Conservation (phyloP, 495 filamentous ascomycete species). For the Platismatia glauca region DNA sequence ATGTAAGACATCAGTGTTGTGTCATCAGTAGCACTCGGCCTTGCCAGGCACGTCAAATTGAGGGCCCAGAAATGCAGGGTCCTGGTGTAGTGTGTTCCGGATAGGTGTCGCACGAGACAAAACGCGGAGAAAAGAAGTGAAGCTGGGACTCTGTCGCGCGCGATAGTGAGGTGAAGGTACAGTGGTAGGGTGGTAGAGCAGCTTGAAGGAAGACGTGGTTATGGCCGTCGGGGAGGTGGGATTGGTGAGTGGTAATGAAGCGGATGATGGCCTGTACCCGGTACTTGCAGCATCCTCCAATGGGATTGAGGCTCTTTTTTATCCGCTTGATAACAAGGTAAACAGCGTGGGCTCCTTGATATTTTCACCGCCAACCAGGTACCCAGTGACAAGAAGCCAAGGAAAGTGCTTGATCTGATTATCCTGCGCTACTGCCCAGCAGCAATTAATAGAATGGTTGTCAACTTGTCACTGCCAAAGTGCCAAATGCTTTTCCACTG, state of each 20-base stretch:
- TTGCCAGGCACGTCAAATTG: neutral
- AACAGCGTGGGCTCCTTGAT: neutral
- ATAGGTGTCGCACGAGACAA: neutral
- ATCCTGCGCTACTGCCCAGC: neutral
- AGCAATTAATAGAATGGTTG: neutral
- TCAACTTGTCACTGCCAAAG: neutral
- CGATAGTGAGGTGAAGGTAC: neutral
- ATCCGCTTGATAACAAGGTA: neutral
- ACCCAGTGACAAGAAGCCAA: neutral
- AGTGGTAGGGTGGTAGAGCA: neutral
- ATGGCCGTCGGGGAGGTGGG: neutral
- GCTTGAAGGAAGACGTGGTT: neutral
- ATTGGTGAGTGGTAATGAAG: neutral
- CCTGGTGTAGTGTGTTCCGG: neutral
- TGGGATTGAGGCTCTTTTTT: constrained; percentile 11
- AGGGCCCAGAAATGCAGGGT: neutral
- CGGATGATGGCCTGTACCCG: constrained; percentile 4
- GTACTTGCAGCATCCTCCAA: constrained; percentile 8
- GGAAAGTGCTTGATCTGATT: neutral
- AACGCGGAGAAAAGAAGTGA: neutral
- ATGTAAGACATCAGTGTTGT: constrained; percentile 19
- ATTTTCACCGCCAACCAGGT: too few species aligned
- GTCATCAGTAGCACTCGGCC: neutral
- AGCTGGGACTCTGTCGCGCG: neutral
- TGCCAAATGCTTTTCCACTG: neutral